phyloP scores from a whole-genome alignment of 345 rosid genomes.

The Kernera saxatilis region DNA sequence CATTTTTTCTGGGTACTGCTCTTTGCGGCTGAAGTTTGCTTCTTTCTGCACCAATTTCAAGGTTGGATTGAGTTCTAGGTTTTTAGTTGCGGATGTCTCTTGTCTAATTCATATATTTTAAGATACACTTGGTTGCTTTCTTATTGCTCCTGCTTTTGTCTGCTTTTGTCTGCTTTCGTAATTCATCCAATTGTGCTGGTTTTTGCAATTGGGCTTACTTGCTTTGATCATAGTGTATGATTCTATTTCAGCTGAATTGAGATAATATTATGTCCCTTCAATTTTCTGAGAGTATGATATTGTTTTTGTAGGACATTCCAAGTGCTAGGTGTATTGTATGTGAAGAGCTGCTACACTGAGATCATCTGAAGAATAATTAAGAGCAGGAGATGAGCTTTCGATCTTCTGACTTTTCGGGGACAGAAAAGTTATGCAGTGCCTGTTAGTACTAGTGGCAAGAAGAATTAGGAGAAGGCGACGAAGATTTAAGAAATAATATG shows the following conservation, averaged over 20 bases:
- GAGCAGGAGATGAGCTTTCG: conserved; percentile 31
- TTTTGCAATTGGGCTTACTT: background rate
- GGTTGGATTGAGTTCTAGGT: conserved; percentile 19
- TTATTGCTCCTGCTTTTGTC: background rate
- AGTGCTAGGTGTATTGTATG: background rate
- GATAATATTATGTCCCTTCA: background rate
- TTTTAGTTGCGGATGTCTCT: conserved; percentile 1
- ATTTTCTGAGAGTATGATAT: background rate
- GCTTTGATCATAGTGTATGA: background rate
- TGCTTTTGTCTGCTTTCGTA: background rate
- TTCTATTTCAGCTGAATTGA: background rate
- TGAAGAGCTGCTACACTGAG: conserved; percentile 1
- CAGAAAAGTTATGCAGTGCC: conserved; percentile 31
- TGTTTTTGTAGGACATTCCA: conserved; percentile 4
- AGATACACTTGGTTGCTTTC: background rate
- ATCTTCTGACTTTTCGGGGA: conserved; percentile 2
- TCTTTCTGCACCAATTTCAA: conserved; percentile 10
- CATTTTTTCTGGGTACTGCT: background rate
- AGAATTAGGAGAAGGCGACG: conserved; percentile 29
- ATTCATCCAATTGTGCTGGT: background rate
- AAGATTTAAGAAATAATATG: conserved; percentile 37
- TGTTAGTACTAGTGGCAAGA: conserved; percentile 21
- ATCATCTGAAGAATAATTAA: conserved; percentile 6
- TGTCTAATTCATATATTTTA: background rate
- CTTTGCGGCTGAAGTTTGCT: conserved; percentile 11